A percentile compares a stretch with the other conserved stretches of the same genome.
These are phyloP conservation scores for Arthroderma uncinatum DNA, from an alignment of 2,329 filamentous ascomycete genomes.

Conservation along the genomic window DNA sequence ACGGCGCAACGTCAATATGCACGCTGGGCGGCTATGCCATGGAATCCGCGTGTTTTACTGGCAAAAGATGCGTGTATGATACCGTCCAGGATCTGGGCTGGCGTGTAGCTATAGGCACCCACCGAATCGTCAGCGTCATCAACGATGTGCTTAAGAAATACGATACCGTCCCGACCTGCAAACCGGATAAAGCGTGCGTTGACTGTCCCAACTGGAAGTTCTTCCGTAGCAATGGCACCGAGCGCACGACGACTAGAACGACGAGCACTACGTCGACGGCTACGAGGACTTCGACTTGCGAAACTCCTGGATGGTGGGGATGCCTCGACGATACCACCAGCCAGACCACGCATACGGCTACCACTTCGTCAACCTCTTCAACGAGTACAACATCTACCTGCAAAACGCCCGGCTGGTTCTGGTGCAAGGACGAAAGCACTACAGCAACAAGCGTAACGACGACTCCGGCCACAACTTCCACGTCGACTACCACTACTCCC, in stretches of 20 bases:
- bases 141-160: slow-evolving; percentile 77
- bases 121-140: slow-evolving; percentile 83
- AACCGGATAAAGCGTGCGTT: slow-evolving; percentile 64
- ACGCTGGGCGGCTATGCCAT: slow-evolving; percentile 88
- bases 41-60: slow-evolving; percentile 85
- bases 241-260: slow-evolving; percentile 54
- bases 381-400: slow-evolving; percentile 30
- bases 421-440: slow-evolving; percentile 29
- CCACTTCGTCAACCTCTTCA: slow-evolving; percentile 9
- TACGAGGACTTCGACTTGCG: slow-evolving; percentile 72
- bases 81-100: slow-evolving; percentile 85
- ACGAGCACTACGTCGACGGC: slow-evolving; percentile 43
- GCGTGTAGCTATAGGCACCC: slow-evolving; percentile 80
- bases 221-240: slow-evolving; percentile 82
- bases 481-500: slow-evolving; percentile 20
- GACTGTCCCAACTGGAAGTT: slow-evolving; percentile 94
- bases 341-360: slow-evolving; percentile 18
- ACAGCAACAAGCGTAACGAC: slow-evolving; percentile 23
- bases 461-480: slow-evolving; percentile 13
- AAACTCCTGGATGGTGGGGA: slow-evolving; percentile 89
- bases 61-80: slow-evolving; percentile 80
- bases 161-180: slow-evolving; percentile 66
- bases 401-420: slow-evolving; percentile 35
- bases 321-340: slow-evolving; percentile 41
- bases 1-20: slow-evolving; percentile 77